These are phyloP conservation scores for Vinca minor DNA, from an alignment of 257 asterid genomes.

Conservation along the genomic window DNA sequence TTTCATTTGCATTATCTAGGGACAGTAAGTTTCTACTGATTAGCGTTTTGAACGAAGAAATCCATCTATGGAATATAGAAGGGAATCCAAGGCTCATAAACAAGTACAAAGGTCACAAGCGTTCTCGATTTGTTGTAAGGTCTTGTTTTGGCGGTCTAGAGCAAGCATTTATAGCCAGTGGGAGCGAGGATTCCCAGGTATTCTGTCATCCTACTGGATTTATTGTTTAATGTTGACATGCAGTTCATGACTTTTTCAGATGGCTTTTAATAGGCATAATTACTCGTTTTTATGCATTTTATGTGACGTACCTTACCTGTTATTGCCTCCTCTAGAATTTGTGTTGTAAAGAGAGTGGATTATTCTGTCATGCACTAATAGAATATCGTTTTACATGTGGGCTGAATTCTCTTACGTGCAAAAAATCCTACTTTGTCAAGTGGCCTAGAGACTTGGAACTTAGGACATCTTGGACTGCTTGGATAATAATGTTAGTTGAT, in stretches of 20 bases:
- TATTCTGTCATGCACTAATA: not conserved
- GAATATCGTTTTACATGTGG: not conserved
- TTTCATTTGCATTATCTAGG: constrained; percentile 61
- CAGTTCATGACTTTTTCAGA: not conserved
- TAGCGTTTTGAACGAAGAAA: constrained; percentile 64
- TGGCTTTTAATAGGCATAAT: not conserved
- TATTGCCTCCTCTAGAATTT: not conserved
- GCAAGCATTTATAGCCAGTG: constrained; percentile 81
- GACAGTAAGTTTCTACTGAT: constrained; percentile 67
- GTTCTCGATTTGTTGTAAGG: constrained; percentile 69
- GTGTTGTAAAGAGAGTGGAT: not conserved
- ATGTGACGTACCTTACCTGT: not conserved
- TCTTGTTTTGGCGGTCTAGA: constrained; percentile 86
- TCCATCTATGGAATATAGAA: constrained; percentile 85
- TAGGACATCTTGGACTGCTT: not conserved
- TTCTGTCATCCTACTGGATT: constrained; percentile 3
- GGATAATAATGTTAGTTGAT: not conserved
- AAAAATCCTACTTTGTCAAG: not conserved
- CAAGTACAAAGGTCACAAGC: constrained; percentile 77
- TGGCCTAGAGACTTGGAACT: not conserved
- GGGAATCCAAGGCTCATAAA: constrained; percentile 47
- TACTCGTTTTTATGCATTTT: not conserved
- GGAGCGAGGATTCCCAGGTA: constrained; percentile 97
- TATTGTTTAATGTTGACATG: constrained; percentile 7
- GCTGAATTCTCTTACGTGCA: not conserved